phyloP scores from a whole-genome alignment of 371 early-diverging fungal genomes.

The Mucor indicus region DNA sequence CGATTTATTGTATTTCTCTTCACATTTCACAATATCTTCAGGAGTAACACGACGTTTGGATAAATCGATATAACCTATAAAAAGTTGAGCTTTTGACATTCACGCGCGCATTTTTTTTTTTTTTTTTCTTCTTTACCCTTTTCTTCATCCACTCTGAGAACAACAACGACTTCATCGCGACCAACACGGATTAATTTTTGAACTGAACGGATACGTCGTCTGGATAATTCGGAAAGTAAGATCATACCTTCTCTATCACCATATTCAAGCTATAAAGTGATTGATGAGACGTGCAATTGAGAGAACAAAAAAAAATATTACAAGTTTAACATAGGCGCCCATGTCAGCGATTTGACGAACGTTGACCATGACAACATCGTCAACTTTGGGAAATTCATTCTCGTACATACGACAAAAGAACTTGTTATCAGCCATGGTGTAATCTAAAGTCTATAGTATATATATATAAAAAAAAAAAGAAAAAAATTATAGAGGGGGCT shows the following conservation, averaged over 20 bases:
- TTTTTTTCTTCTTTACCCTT: constrained; percentile 67
- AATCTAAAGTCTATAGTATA: no score
- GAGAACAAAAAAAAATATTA: constrained; percentile 24
- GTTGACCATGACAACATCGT: constrained; percentile 98
- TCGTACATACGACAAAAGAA: constrained; percentile 91
- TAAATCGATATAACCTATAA: constrained; percentile 96
- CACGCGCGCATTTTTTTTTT: background rate
- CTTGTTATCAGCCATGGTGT: constrained; percentile 31
- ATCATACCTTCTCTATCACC: constrained; percentile 98
- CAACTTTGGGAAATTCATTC: constrained; percentile 94
- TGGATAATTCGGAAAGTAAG: constrained; percentile 92
- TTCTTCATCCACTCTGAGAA: constrained; percentile 97
- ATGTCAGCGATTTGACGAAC: constrained; percentile 97
- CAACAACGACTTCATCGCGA: constrained; percentile 95
- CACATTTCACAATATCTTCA: constrained; percentile 94
- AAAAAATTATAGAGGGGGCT: background rate
- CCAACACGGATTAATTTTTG: constrained; percentile 98
- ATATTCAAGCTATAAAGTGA: constrained; percentile 66
- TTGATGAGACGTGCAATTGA: background rate
- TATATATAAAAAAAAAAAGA: background rate
- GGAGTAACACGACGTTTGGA: constrained; percentile 97
- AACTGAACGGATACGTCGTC: constrained; percentile 97
- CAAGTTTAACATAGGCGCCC: constrained; percentile 96
- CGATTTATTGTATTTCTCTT: constrained; percentile 95
- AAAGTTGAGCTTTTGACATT: background rate